Evolutionary conservation across 2,329 filamentous ascomycete species (phyloP).

Genomic region (Verticillium dahliae): DNA sequence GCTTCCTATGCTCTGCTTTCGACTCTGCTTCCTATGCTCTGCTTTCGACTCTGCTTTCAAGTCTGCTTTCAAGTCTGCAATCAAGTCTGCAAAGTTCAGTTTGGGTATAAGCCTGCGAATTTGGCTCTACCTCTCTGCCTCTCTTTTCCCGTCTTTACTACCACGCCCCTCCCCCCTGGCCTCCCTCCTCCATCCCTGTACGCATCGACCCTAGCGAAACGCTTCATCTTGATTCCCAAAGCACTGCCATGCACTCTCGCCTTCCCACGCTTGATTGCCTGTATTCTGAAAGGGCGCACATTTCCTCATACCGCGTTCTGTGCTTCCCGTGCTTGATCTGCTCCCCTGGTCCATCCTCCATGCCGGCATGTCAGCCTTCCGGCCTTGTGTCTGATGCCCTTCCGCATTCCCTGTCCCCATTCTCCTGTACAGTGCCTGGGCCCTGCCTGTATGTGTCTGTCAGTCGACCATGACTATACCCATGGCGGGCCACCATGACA

Average conservation of each 20-base stretch:
- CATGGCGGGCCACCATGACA: background rate
- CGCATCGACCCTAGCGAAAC: background rate
- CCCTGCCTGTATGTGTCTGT: background rate
- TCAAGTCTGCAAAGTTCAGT: too few species aligned
- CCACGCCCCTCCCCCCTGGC: conserved; percentile 3
- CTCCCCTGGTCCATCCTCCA: background rate
- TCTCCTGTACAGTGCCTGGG: too few species aligned
- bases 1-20: background rate
- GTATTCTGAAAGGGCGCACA: too few species aligned
- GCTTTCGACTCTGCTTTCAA: background rate
- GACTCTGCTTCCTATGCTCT: background rate
- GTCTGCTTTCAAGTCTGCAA: background rate
- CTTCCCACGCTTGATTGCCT: background rate
- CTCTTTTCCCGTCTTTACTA: conserved; percentile 3
- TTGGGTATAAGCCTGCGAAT: background rate
- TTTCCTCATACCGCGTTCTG: conserved; percentile 17
- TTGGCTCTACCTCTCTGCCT: conserved; percentile 8
- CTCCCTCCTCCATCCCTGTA: background rate
- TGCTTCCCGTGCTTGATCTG: conserved; percentile 11
- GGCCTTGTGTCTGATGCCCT: background rate
- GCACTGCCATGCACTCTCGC: conserved; percentile 14
- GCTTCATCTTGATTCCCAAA: background rate
- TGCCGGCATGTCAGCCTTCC: conserved; percentile 3
- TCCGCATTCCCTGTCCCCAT: background rate
- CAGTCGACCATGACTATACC: background rate